Evolutionary conservation across 768 basidiomycete species (phyloP).

Genomic region (Guyanaporus albipodus): DNA sequence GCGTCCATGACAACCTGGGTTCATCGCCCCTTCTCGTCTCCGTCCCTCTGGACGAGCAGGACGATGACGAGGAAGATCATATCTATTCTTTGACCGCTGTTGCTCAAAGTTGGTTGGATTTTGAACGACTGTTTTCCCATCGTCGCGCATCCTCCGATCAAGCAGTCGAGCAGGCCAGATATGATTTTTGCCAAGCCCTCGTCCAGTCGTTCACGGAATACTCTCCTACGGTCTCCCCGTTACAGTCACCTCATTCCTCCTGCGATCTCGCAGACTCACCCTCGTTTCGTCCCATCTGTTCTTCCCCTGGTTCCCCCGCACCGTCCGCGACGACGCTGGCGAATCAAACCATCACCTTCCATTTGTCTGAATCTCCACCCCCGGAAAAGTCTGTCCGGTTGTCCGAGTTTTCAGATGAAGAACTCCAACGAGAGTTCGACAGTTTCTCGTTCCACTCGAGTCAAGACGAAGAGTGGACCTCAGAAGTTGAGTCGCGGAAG

Average conservation of each 20-base stretch:
- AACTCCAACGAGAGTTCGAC: slow-evolving; percentile 9
- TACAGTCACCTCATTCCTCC: not conserved
- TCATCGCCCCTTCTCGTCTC: not conserved
- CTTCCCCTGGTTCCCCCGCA: not conserved
- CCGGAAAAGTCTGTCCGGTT: not conserved
- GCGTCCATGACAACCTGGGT: no score
- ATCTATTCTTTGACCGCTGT: not conserved
- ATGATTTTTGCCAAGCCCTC: slow-evolving; percentile 7
- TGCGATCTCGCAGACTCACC: not conserved
- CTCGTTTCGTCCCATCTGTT: no score
- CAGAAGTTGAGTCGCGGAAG: slow-evolving; percentile 9
- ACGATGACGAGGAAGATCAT: not conserved
- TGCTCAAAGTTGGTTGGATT: slow-evolving; percentile 10
- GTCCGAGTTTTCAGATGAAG: slow-evolving; percentile 11
- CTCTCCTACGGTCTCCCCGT: not conserved
- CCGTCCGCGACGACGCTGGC: not conserved
- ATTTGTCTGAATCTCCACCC: not conserved
- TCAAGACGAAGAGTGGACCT: slow-evolving; percentile 15
- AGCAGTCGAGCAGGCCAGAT: slow-evolving; percentile 5
- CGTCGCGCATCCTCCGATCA: not conserved
- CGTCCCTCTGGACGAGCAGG: not conserved
- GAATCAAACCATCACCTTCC: not conserved
- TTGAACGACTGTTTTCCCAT: not conserved
- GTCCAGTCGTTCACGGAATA: not conserved
- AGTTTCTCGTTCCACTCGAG: slow-evolving; percentile 9